These are phyloP conservation scores for Erodium trifolium DNA, from an alignment of 441 rosid species.

Conservation along the genomic window DNA sequence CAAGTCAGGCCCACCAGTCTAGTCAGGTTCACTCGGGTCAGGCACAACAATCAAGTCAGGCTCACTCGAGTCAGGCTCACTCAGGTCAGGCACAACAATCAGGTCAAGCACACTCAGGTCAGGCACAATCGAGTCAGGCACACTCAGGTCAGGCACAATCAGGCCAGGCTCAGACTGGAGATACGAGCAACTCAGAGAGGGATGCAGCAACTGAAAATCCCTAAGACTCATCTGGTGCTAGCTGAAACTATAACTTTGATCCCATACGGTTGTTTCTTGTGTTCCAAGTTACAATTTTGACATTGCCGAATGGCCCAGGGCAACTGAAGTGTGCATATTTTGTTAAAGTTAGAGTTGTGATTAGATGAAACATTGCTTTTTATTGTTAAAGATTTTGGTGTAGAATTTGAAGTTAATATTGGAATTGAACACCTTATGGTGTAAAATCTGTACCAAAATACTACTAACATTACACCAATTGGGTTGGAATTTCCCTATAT, in stretches of 20 bases:
- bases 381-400: too few relatives aligned
- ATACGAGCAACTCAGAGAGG: constrained; percentile 49
- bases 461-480: too few relatives aligned
- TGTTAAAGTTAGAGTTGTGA: too few relatives aligned
- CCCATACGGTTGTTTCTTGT: not conserved
- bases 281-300: not conserved
- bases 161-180: constrained; percentile 38
- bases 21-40: not conserved
- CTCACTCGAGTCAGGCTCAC: constrained; percentile 23
- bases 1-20: not conserved
- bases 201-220: constrained; percentile 39
- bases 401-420: too few relatives aligned
- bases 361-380: too few relatives aligned
- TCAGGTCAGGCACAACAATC: constrained; percentile 25
- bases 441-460: too few relatives aligned
- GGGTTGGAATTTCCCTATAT: too few relatives aligned
- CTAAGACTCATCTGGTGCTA: constrained; percentile 50
- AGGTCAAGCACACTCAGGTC: too few relatives aligned
- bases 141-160: not conserved
- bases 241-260: constrained; percentile 22
- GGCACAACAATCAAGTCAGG: constrained; percentile 22
- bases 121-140: not conserved
- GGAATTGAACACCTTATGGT: too few relatives aligned
- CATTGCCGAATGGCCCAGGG: not conserved
- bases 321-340: too few relatives aligned